These are phyloP conservation scores for Pelargonium myrrhifolium DNA, from an alignment of 441 rosid genomes.

Conservation along the genomic window DNA sequence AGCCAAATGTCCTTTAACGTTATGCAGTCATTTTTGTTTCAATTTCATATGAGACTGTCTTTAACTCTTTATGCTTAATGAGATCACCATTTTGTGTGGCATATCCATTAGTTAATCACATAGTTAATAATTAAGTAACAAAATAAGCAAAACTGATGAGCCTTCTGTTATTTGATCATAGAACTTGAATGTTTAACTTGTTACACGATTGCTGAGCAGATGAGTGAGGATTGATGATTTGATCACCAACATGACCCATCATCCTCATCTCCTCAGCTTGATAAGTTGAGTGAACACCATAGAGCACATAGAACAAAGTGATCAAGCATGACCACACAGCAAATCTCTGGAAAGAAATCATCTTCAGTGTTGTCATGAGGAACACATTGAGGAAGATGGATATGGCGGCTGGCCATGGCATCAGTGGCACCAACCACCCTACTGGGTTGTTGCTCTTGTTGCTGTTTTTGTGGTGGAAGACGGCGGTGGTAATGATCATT, in stretches of 20 bases:
- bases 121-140: too few species aligned
- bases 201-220: not conserved
- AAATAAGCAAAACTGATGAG: too few species aligned
- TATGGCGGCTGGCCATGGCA: conserved; percentile 87
- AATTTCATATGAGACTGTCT: too few species aligned
- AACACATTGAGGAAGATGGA: conserved; percentile 69
- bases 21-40: too few species aligned
- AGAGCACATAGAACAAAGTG: conserved; percentile 58
- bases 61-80: too few species aligned
- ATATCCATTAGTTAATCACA: too few species aligned
- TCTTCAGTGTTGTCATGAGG: conserved; percentile 57
- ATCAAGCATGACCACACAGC: conserved; percentile 66
- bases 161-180: not conserved
- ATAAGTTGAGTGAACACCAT: conserved; percentile 81
- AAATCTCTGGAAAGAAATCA: conserved; percentile 51
- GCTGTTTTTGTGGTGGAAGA: conserved; percentile 43
- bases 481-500: conserved; percentile 27
- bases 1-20: too few species aligned
- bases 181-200: not conserved
- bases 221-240: not conserved
- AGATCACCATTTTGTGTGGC: too few species aligned
- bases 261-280: conserved; percentile 53
- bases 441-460: too few species aligned
- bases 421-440: conserved; percentile 76
- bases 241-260: not conserved